Conservation (phyloP, 202 grass and related monocot species). For the Saccharum hybrid region DNA sequence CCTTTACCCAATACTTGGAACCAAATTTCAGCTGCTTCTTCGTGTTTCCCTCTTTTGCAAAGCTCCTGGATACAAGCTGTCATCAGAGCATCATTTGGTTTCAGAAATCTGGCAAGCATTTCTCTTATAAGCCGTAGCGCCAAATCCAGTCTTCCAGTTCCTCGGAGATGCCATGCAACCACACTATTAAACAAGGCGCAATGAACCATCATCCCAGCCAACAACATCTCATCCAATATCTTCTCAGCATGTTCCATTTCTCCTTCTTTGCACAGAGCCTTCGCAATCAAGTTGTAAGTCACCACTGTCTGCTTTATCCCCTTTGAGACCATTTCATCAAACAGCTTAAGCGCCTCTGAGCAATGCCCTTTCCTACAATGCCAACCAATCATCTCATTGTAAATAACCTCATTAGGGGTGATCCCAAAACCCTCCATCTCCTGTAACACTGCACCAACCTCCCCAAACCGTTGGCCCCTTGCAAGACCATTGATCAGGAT, state of each 20-base stretch:
- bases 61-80: conserved; percentile 67
- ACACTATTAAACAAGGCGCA: conserved; percentile 67
- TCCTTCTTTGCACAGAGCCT: conserved; percentile 74
- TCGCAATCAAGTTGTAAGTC: conserved; percentile 72
- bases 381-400: conserved; percentile 78
- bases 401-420: conserved; percentile 74
- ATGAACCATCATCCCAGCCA: conserved; percentile 66
- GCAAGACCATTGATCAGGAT: conserved; percentile 86
- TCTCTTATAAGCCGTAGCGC: conserved; percentile 54
- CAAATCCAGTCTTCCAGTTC: conserved; percentile 56
- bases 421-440: conserved; percentile 76
- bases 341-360: conserved; percentile 56
- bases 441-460: conserved; percentile 49
- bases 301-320: conserved; percentile 63
- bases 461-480: conserved; percentile 54
- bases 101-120: conserved; percentile 73
- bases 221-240: conserved; percentile 81
- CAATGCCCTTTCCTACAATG: conserved; percentile 62
- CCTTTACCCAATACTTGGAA: conserved; percentile 60
- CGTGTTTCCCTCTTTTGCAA: conserved; percentile 66
- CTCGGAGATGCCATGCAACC: conserved; percentile 66
- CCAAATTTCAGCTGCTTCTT: conserved; percentile 70
- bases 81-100: conserved; percentile 82
- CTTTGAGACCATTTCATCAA: conserved; percentile 71
- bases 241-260: conserved; percentile 67